These are phyloP conservation scores for Solanum gracilifrons DNA, from an alignment of 257 asterid genomes.

Conservation along the genomic window DNA sequence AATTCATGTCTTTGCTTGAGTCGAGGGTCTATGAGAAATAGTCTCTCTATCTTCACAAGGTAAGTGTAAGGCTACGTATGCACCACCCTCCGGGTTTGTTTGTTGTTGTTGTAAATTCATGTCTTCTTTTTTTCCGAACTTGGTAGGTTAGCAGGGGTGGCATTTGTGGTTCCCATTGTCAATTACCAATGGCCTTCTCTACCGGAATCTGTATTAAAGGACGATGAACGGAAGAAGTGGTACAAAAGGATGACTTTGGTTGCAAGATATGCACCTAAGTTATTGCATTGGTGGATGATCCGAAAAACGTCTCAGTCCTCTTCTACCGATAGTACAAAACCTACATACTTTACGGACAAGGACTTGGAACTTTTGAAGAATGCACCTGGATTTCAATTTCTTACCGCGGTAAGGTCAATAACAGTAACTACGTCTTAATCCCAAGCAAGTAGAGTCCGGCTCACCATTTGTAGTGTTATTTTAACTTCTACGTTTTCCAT, in stretches of 20 bases:
- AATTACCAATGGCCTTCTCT: constrained; percentile 84
- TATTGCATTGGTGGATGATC: constrained; percentile 78
- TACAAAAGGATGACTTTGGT: constrained; percentile 38
- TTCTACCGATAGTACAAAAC: constrained; percentile 46
- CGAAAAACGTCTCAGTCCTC: constrained; percentile 73
- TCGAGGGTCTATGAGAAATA: neutral
- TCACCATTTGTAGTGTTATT: neutral
- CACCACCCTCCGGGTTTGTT: neutral
- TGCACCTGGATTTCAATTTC: constrained; percentile 75
- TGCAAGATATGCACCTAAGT: constrained; percentile 46
- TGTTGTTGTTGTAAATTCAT: neutral
- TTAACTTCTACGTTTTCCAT: neutral
- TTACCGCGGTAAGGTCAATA: constrained; percentile 38
- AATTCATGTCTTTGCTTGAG: neutral
- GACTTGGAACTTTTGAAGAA: constrained; percentile 70
- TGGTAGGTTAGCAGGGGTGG: constrained; percentile 67
- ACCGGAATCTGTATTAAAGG: constrained; percentile 37
- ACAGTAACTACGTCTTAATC: neutral
- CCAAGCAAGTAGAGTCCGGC: neutral
- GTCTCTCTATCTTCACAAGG: neutral
- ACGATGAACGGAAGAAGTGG: constrained; percentile 60
- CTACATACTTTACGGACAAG: constrained; percentile 48
- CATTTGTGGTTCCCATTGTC: constrained; percentile 68
- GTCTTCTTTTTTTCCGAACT: neutral
- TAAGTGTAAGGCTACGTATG: neutral